Evolutionary conservation across 1,284 basidiomycete species (phyloP), one percentile per base, ranked within the genome.

Genomic region (Vanrija sp.): DNA sequence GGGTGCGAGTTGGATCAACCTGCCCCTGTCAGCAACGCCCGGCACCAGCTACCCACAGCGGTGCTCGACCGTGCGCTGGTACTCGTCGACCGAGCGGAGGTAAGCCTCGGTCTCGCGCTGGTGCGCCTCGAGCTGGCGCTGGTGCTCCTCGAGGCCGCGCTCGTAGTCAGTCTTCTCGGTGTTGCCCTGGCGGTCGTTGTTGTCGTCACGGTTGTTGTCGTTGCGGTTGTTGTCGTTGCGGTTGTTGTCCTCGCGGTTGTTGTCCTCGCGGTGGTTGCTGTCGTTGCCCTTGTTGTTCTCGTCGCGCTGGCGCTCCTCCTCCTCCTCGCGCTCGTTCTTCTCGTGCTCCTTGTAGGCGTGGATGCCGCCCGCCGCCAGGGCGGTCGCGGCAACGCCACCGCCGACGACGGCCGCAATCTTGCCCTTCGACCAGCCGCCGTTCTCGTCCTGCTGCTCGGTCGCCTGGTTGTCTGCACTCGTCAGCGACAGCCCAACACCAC

Each of bases 401-500:
- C 5, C 48, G 10, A 47, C 48, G 5, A 29, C 56, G 10, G 44
- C 51, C 23, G 48, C 49, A 8, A 52, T 57, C 55, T 57, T 49
- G 26, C 49, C 49, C 29, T 54, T 58, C 26, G 56, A 58, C 52
- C 56, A 58, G 49, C 52, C 52, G 25, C 48, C 49, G 19, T 28
- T 29, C 15, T 45, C 43, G 45, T 5, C 34, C 34, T 34, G 34
- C 9, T 8, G 9, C 10, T 34, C 12, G 34, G 9, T 12, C 2
- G 28, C 7, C 28, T 38, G 25, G 10, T 40, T 26, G 16, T 50
- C n/a, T 28, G 16, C 8, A 6, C 18, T 26, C 39, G 16, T 28
- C 40, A 40, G 10, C 18, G 18, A 9, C 28, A 3, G 25, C 28
- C 38, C 29, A 38, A 21, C 19, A 6, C 28, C 26, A 21, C 26